Percentiles rank a stretch among this genome's conserved stretches.
These are phyloP conservation scores for Xylaria acuta DNA, from an alignment of 495 filamentous ascomycete genomes.

Conservation along the genomic window DNA sequence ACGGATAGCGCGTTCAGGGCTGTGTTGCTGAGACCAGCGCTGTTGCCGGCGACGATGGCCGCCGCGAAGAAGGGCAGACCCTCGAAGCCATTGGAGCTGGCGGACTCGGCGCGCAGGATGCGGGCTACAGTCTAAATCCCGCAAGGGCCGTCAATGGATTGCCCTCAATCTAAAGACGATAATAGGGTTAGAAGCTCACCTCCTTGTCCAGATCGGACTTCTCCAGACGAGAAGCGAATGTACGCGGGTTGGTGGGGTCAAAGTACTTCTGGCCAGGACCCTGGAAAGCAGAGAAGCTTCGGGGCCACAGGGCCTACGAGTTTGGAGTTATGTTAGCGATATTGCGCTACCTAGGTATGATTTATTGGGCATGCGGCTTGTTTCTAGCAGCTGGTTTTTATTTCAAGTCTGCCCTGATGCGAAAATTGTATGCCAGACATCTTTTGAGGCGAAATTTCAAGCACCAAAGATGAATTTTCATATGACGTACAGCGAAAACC, in stretches of 20 bases:
- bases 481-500: constrained; percentile 41
- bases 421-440: background rate
- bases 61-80: constrained; percentile 57
- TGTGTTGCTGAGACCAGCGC: constrained; percentile 38
- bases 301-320: constrained; percentile 39
- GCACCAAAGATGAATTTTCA: background rate
- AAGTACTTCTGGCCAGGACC: constrained; percentile 41
- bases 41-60: constrained; percentile 58
- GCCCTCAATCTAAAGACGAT: no score
- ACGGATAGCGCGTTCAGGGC: constrained; percentile 51
- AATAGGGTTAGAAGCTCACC: constrained; percentile 31
- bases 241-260: constrained; percentile 41
- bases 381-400: background rate
- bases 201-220: constrained; percentile 52
- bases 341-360: background rate
- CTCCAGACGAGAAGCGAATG: constrained; percentile 39
- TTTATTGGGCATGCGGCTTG: background rate
- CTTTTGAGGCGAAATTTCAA: background rate
- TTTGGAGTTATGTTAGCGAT: constrained; percentile 1
- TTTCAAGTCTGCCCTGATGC: background rate
- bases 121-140: constrained; percentile 24
- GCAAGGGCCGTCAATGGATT: background rate
- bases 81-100: constrained; percentile 57
- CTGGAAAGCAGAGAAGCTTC: constrained; percentile 48
- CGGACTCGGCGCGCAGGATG: constrained; percentile 56